phyloP scores from a whole-genome alignment of 306 rosid species.

The Quillaja saponaria region DNA sequence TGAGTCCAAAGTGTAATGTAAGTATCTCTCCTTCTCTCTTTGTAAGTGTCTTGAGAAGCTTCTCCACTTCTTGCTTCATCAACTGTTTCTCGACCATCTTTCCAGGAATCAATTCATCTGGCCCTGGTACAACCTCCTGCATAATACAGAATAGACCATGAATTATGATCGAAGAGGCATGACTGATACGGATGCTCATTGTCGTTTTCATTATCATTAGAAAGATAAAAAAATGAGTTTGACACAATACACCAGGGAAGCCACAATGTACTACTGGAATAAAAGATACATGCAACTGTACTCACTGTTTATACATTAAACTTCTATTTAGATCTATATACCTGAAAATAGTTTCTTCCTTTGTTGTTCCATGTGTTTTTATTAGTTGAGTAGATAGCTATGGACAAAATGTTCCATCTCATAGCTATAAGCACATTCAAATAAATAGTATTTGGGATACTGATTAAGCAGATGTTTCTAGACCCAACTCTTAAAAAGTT shows the following conservation, averaged over 20 bases:
- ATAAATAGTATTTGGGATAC: background rate
- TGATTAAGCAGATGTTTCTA: background rate
- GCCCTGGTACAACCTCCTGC: conserved; percentile 72
- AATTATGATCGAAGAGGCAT: too few relatives aligned
- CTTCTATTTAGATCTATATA: too few relatives aligned
- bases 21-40: conserved; percentile 63
- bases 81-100: conserved; percentile 49
- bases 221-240: background rate
- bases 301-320: background rate
- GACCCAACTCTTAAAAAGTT: background rate
- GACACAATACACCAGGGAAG: background rate
- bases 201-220: background rate
- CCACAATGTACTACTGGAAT: background rate
- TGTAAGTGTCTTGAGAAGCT: conserved; percentile 51
- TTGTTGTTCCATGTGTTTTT: background rate
- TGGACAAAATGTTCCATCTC: background rate
- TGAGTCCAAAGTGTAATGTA: conserved; percentile 60
- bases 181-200: too few relatives aligned
- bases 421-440: background rate
- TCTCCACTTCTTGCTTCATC: conserved; percentile 52
- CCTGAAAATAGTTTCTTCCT: too few relatives aligned
- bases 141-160: conserved; percentile 23
- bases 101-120: conserved; percentile 64
- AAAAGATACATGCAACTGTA: background rate
- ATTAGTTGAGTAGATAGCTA: background rate